Percentiles rank a stretch among this genome's conserved stretches.
Conservation (phyloP, 2,329 filamentous ascomycete species). For the Botrytis cinerea region DNA sequence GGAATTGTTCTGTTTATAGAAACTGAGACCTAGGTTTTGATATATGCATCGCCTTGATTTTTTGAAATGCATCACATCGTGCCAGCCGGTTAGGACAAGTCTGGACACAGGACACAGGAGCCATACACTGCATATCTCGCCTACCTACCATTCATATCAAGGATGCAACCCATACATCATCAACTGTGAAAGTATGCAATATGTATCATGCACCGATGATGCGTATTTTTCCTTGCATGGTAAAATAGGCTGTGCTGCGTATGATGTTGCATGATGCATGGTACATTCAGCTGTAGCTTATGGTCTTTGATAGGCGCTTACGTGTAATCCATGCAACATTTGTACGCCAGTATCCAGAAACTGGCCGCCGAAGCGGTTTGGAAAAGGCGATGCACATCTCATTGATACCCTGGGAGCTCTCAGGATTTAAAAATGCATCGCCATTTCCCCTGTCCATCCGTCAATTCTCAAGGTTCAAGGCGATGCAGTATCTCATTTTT, state of each 20-base stretch:
- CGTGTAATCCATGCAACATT: neutral
- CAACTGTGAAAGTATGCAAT: slow-evolving; percentile 6
- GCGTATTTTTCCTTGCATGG: neutral
- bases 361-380: neutral
- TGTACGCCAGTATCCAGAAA: neutral
- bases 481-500: neutral
- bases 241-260: neutral
- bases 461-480: neutral
- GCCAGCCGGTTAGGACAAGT: neutral
- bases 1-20: neutral
- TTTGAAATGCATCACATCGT: neutral
- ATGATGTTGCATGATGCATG: neutral
- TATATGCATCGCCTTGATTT: neutral
- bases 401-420: neutral
- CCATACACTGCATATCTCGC: slow-evolving; percentile 18
- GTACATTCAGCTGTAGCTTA: neutral
- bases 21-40: neutral
- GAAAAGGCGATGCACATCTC: neutral
- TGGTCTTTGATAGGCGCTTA: neutral
- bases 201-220: neutral
- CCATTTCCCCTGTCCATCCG: neutral
- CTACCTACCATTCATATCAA: neutral
- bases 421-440: neutral
- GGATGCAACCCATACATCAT: slow-evolving; percentile 20
- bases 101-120: neutral